phyloP scores from a whole-genome alignment of 1,139 yeast genomes.

The Candida buenavistaensis region DNA sequence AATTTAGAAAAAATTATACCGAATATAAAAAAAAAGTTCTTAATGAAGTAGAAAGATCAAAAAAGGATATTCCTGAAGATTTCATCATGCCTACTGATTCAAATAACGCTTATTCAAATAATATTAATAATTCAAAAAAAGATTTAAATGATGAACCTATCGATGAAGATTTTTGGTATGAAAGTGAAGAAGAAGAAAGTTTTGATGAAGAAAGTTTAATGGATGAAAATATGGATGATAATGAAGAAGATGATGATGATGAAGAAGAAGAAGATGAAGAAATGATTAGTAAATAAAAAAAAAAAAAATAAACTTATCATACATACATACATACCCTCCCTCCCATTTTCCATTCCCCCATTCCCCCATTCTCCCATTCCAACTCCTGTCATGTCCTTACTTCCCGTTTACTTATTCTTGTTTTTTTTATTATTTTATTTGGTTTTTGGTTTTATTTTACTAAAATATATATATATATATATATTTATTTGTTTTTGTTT shows the following conservation, averaged over 20 bases:
- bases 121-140: slow-evolving; percentile 31
- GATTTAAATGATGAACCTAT: slow-evolving; percentile 61
- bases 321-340: no score
- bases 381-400: no score
- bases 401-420: no score
- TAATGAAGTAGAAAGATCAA: slow-evolving; percentile 81
- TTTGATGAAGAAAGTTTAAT: slow-evolving; percentile 55
- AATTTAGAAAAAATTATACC: slow-evolving; percentile 81
- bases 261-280: slow-evolving; percentile 43
- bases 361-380: no score
- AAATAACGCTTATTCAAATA: slow-evolving; percentile 60
- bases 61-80: slow-evolving; percentile 81
- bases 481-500: neutral
- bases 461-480: neutral
- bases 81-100: slow-evolving; percentile 73
- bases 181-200: slow-evolving; percentile 57
- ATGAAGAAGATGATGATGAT: slow-evolving; percentile 59
- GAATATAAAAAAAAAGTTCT: slow-evolving; percentile 77
- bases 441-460: neutral
- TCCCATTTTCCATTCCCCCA: no score
- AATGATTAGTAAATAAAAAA: slow-evolving; percentile 26
- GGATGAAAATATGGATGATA: slow-evolving; percentile 55
- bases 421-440: slow-evolving; percentile 1
- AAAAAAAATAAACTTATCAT: no score
- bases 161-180: slow-evolving; percentile 88